Base-by-base conservation (phyloP, 2,329 filamentous ascomycete species). In the Cercospora sp. region DNA sequence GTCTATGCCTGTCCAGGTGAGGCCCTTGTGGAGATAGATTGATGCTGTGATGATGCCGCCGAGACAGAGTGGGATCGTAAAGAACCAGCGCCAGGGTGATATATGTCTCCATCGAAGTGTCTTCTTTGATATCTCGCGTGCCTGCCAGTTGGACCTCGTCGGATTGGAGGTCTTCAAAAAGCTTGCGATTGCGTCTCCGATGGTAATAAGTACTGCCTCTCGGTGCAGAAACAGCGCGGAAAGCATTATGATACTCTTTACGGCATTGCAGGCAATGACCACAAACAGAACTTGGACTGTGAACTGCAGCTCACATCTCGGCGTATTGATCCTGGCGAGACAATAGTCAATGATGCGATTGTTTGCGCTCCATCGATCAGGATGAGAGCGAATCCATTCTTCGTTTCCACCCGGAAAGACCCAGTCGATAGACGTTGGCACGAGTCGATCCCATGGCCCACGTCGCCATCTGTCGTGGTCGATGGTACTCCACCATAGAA, bases 161-260 rank as follows among this genome's bases (percentile, higher is more conserved):
- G 23, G 57, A 48, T 71, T 70, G 9, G 71, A 68, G 9, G 60
- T 31, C 5, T 70, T 65, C 16, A 73, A 64, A 23, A 67, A 74
- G 64, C 71, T 71, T 1, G 71, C 58, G 31, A 74, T 63, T 10
- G 71, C 71, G 65, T 74, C 72, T 3, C 72, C 72, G 10, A 73
- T 60, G n/a, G 71, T 73, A 13, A 71, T 65, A 9, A 72, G 60
- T 12, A 69, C 60, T 3, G 45, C 60, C 10, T 71, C 71, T 36
- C 53, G 59, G 10, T 68, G 55, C 12, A 40, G 48, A 20, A 65
- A 61, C 8, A 72, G 57, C 16, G 68, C 62, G 13, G 58, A 26
- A 26, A 71, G 55, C 69, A 72, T 72, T n/a, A 62, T 53, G 7
- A 68, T 30, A 10, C 53, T 67, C 53, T 72, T 72, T 26, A 67